Conservation (phyloP, 495 filamentous ascomycete genomes). For the Penicillium angulare region DNA sequence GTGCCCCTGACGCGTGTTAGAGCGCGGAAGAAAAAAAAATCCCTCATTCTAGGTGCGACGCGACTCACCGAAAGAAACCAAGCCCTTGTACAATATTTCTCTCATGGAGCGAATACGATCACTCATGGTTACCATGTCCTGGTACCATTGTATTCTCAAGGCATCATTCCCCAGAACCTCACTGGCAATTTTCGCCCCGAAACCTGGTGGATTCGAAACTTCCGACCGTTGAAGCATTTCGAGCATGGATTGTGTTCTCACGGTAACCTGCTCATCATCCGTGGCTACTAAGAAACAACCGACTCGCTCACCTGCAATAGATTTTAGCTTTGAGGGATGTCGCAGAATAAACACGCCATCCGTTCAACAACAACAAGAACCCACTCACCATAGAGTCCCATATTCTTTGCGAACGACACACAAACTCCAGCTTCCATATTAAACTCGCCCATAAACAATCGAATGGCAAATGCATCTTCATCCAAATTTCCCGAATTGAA, state of each 20-base stretch:
- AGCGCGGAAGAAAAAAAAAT: too few relatives aligned
- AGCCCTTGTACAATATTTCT: constrained; percentile 20
- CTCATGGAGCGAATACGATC: constrained; percentile 36
- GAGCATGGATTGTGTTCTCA: constrained; percentile 26
- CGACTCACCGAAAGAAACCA: constrained; percentile 18
- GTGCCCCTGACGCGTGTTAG: constrained; percentile 16
- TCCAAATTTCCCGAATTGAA: constrained; percentile 42
- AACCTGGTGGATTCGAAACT: constrained; percentile 40
- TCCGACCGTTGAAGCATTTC: constrained; percentile 37
- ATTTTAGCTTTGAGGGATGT: too few relatives aligned
- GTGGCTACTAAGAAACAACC: constrained; percentile 22
- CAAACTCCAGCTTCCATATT: constrained; percentile 30
- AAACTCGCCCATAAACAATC: constrained; percentile 32
- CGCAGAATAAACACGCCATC: too few relatives aligned
- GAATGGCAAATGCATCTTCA: constrained; percentile 43
- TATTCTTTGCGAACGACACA: constrained; percentile 46
- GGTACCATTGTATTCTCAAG: constrained; percentile 33
- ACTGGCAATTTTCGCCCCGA: constrained; percentile 38
- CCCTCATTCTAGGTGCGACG: too few relatives aligned
- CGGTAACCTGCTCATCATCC: constrained; percentile 11
- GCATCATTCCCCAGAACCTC: constrained; percentile 25
- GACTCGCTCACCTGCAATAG: constrained; percentile 26
- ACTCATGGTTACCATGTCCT: constrained; percentile 43
- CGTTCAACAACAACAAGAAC: too few relatives aligned
- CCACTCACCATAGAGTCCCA: constrained; percentile 44